These are phyloP conservation scores for Podospora pseudopauciseta DNA, from an alignment of 495 filamentous ascomycete species.

Conservation along the genomic window DNA sequence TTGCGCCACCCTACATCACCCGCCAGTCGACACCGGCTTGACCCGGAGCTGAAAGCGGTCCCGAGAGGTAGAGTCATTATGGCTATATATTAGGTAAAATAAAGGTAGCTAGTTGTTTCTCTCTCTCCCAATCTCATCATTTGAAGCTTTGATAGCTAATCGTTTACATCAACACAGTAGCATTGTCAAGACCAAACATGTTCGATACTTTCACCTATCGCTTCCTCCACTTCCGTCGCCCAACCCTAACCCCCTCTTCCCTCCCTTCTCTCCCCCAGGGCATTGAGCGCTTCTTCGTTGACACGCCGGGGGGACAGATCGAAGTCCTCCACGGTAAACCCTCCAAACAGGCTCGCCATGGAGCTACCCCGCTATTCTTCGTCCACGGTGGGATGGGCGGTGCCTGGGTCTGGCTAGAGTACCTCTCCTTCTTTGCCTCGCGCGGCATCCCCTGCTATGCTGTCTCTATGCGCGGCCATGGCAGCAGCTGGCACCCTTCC, in stretches of 20 bases:
- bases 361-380: slow-evolving; percentile 38
- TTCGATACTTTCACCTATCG: slow-evolving; percentile 27
- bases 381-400: slow-evolving; percentile 48
- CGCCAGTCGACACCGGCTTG: neutral
- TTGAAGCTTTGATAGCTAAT: neutral
- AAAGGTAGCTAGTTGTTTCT: neutral
- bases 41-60: neutral
- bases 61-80: neutral
- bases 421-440: slow-evolving; percentile 40
- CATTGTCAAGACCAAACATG: neutral
- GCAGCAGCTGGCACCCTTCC: slow-evolving; percentile 44
- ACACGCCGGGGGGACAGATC: slow-evolving; percentile 37
- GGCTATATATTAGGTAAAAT: neutral
- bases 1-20: neutral
- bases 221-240: slow-evolving; percentile 27
- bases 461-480: slow-evolving; percentile 49
- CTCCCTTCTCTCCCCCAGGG: slow-evolving; percentile 29
- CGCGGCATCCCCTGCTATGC: slow-evolving; percentile 45
- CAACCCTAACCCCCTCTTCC: slow-evolving; percentile 14
- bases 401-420: slow-evolving; percentile 46
- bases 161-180: neutral
- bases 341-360: neutral
- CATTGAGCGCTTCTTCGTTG: slow-evolving; percentile 33
- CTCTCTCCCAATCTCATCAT: neutral
- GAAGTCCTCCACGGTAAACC: slow-evolving; percentile 39